phyloP scores from a whole-genome alignment of 2,329 filamentous ascomycete species.

The Aspergillus ibericus region DNA sequence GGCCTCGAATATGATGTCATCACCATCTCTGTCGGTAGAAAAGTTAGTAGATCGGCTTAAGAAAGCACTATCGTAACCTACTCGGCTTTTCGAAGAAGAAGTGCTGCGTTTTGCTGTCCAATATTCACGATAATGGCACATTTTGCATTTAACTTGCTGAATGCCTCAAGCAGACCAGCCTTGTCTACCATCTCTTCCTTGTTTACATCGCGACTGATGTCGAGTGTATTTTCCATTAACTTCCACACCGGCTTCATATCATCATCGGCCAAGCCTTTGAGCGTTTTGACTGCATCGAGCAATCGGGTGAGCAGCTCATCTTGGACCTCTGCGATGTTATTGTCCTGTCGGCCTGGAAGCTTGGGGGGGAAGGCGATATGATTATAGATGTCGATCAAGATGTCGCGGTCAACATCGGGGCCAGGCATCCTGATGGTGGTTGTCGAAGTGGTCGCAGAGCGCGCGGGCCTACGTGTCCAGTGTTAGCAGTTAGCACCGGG shows the following conservation, averaged over 20 bases:
- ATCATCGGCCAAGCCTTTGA: background rate
- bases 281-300: conserved; percentile 3
- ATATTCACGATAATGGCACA: conserved; percentile 47
- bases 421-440: background rate
- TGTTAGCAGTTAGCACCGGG: too few species aligned
- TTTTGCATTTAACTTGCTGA: conserved; percentile 29
- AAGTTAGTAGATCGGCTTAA: background rate
- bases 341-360: conserved; percentile 38
- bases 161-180: conserved; percentile 24
- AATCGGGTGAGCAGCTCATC: conserved; percentile 32
- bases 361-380: conserved; percentile 42
- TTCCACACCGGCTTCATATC: conserved; percentile 4
- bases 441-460: background rate
- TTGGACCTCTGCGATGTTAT: conserved; percentile 25
- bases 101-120: conserved; percentile 51
- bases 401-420: background rate
- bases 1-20: conserved; percentile 53
- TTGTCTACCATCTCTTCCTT: conserved; percentile 19
- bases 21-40: background rate
- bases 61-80: background rate
- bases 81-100: conserved; percentile 41
- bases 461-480: too few species aligned
- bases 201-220: conserved; percentile 18
- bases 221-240: conserved; percentile 9
- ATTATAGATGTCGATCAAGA: conserved; percentile 23